Conservation (phyloP, 164 flowering plant genomes). For the Magnolia sinica region DNA sequence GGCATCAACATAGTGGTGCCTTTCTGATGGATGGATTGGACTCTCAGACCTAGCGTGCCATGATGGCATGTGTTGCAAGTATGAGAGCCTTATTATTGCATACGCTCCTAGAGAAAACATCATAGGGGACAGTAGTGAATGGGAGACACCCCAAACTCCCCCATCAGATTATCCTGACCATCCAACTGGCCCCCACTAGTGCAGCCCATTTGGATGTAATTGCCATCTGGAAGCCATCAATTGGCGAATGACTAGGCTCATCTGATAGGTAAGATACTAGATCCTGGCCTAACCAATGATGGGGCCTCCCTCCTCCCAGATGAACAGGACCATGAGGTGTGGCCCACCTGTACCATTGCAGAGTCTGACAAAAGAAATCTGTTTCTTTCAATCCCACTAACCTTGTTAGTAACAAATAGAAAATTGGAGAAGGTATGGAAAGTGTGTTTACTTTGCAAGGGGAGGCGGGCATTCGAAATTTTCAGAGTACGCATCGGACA, state of each 20-base stretch:
- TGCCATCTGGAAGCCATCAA: neutral
- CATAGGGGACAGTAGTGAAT: neutral
- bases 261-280: neutral
- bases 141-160: neutral
- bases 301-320: neutral
- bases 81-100: too few species aligned
- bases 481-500: slow-evolving; percentile 32
- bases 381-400: neutral
- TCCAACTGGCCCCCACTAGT: neutral
- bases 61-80: too few species aligned
- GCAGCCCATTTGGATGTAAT: neutral
- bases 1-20: too few species aligned
- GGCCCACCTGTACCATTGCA: neutral
- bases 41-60: too few species aligned
- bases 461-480: slow-evolving; percentile 32
- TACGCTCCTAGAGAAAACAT: too few species aligned
- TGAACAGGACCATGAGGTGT: neutral
- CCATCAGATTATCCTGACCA: neutral
- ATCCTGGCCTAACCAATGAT: neutral
- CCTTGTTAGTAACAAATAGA: neutral
- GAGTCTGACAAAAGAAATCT: neutral
- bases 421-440: neutral
- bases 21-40: too few species aligned
- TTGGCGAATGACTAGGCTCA: neutral
- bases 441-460: slow-evolving; percentile 23